Evolutionary conservation across 2,329 filamentous ascomycete genomes (phyloP).

Genomic region (Didymella pomorum): DNA sequence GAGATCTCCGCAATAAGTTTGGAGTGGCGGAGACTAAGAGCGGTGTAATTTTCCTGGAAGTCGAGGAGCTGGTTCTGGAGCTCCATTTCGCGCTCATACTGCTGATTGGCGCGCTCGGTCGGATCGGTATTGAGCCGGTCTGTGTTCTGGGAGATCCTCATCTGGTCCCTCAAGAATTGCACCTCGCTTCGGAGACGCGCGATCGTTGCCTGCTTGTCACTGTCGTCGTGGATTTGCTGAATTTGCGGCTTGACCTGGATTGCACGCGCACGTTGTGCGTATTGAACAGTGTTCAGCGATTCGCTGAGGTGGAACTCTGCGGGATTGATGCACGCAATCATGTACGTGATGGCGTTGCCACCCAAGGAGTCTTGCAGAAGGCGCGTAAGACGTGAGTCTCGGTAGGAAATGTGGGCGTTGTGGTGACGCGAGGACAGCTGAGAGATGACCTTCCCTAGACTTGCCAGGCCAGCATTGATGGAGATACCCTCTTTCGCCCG

Average conservation of each 20-base stretch:
- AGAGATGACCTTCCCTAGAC: constrained; percentile 96
- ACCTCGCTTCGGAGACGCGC: constrained; percentile 94
- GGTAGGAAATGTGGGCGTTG: constrained; percentile 93
- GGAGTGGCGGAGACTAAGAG: constrained; percentile 91
- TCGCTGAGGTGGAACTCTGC: constrained; percentile 97
- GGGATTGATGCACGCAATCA: constrained; percentile 98
- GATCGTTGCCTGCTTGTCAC: constrained; percentile 92
- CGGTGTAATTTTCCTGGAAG: constrained; percentile 91
- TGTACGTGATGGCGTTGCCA: constrained; percentile 97
- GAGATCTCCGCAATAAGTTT: constrained; percentile 94
- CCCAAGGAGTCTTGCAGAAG: constrained; percentile 95
- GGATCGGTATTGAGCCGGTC: constrained; percentile 64
- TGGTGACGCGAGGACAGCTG: constrained; percentile 90
- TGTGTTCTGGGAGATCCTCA: constrained; percentile 79
- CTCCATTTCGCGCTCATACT: constrained; percentile 85
- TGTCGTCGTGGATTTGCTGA: constrained; percentile 86
- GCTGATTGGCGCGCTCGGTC: constrained; percentile 78
- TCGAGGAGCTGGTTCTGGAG: constrained; percentile 94
- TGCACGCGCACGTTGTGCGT: constrained; percentile 91
- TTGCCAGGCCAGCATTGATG: constrained; percentile 95
- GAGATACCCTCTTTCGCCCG: constrained; percentile 95
- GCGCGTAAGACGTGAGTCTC: constrained; percentile 95
- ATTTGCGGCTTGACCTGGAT: constrained; percentile 98
- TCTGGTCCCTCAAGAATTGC: constrained; percentile 90
- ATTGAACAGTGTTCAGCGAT: constrained; percentile 94